A percentile compares a stretch with the other conserved stretches of the same genome.
phyloP scores from a whole-genome alignment of 441 rosid species.

The Metrosideros polymorpha region DNA sequence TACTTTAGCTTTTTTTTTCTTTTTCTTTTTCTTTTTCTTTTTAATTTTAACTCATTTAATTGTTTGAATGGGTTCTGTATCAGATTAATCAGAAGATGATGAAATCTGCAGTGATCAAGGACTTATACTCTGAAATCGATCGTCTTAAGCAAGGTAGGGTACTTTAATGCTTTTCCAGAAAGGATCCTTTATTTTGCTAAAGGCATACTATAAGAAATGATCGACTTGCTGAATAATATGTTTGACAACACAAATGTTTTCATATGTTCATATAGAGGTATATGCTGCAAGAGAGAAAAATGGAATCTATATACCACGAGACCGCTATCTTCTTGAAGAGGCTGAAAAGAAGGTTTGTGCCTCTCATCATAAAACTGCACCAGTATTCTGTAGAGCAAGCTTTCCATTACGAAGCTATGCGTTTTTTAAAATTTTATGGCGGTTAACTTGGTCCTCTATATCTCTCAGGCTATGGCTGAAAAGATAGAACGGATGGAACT shows the following conservation, averaged over 20 bases:
- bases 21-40: constrained; percentile 5
- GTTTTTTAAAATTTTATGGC: constrained; percentile 1
- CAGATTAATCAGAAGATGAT: constrained; percentile 99
- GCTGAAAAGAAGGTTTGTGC: constrained; percentile 84
- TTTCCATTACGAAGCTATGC: neutral
- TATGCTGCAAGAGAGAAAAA: constrained; percentile 98
- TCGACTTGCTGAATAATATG: neutral
- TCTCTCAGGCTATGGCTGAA: constrained; percentile 86
- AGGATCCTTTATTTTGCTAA: neutral
- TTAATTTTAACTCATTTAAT: neutral
- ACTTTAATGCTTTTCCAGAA: neutral
- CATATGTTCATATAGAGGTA: constrained; percentile 51
- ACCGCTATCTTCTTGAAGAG: constrained; percentile 88
- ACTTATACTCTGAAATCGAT: constrained; percentile 85
- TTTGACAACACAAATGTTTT: neutral
- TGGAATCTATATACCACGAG: constrained; percentile 92
- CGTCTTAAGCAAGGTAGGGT: constrained; percentile 80
- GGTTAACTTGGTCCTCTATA: constrained; percentile 2
- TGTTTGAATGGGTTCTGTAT: constrained; percentile 1
- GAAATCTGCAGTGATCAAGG: constrained; percentile 95
- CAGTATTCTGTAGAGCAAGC: neutral
- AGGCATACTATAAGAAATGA: neutral
- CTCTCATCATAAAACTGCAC: neutral
- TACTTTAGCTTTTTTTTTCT: neutral
- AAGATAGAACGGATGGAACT: constrained; percentile 92